These are phyloP conservation scores for Amborella trichopoda DNA, from an alignment of 164 flowering plant genomes.

Conservation along the genomic window DNA sequence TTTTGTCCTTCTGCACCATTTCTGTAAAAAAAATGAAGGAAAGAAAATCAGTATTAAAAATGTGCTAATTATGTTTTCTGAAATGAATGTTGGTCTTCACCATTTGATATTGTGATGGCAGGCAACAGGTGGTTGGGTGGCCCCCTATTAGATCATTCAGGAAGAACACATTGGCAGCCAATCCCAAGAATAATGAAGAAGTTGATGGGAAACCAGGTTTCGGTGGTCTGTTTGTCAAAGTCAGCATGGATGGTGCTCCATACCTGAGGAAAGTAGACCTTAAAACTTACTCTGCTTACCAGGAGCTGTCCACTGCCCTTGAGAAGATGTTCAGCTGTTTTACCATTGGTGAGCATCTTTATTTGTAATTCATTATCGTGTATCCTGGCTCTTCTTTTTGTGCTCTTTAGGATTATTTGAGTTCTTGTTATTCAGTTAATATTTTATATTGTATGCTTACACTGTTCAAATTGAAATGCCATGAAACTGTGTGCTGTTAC, in stretches of 20 bases:
- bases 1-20: no score
- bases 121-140: constrained; percentile 99
- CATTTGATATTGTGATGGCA: no score
- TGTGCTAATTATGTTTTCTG: no score
- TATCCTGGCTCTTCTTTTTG: no score
- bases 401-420: no score
- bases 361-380: not conserved
- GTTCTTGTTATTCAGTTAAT: no score
- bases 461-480: no score
- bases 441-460: no score
- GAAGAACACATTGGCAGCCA: constrained; percentile 67
- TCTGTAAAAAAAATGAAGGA: no score
- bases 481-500: no score
- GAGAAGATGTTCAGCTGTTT: constrained; percentile 96
- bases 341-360: constrained; percentile 51
- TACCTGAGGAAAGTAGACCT: constrained; percentile 91
- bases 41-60: no score
- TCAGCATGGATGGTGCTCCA: constrained; percentile 99
- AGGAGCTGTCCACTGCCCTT: constrained; percentile 72
- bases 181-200: constrained; percentile 73
- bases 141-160: constrained; percentile 88
- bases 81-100: no score
- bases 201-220: constrained; percentile 77
- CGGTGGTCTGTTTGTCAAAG: constrained; percentile 74
- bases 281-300: constrained; percentile 48